These are phyloP conservation scores for Chenopodium album DNA, from an alignment of 148 eudicot species.

Conservation along the genomic window DNA sequence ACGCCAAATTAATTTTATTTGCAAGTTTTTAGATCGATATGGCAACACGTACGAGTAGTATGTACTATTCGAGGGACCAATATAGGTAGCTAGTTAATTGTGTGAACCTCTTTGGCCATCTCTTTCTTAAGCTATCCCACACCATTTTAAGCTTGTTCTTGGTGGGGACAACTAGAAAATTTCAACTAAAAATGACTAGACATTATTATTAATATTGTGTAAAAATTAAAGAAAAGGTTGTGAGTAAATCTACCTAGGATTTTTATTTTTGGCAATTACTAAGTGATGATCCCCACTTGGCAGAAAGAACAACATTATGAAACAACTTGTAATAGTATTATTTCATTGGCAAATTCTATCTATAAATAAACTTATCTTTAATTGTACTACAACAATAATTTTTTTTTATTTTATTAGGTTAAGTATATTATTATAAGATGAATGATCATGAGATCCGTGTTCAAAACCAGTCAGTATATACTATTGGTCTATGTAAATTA, in stretches of 20 bases:
- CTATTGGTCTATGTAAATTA: too few relatives aligned
- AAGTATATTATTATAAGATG: too few relatives aligned
- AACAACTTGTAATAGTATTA: not conserved
- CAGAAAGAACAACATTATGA: not conserved
- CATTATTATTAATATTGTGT: too few relatives aligned
- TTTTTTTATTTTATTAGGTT: too few relatives aligned
- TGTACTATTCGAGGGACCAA: not conserved
- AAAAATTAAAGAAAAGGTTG: not conserved
- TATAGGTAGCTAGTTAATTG: not conserved
- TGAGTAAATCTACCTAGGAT: conserved; percentile 10
- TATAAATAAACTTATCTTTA: not conserved
- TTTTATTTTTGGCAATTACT: not conserved
- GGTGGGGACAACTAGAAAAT: not conserved
- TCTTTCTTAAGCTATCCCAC: not conserved
- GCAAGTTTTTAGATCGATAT: not conserved
- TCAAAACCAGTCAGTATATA: not conserved
- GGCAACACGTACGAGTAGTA: not conserved
- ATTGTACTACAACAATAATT: not conserved
- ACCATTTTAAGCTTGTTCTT: not conserved
- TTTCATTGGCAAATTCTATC: too few relatives aligned
- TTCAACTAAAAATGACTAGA: not conserved
- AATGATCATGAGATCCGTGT: too few relatives aligned
- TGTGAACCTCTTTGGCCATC: not conserved
- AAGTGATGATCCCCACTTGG: not conserved
- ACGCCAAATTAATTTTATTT: too few relatives aligned